phyloP scores from a whole-genome alignment of 768 basidiomycete genomes.

The Cystobasidium tubakii region DNA sequence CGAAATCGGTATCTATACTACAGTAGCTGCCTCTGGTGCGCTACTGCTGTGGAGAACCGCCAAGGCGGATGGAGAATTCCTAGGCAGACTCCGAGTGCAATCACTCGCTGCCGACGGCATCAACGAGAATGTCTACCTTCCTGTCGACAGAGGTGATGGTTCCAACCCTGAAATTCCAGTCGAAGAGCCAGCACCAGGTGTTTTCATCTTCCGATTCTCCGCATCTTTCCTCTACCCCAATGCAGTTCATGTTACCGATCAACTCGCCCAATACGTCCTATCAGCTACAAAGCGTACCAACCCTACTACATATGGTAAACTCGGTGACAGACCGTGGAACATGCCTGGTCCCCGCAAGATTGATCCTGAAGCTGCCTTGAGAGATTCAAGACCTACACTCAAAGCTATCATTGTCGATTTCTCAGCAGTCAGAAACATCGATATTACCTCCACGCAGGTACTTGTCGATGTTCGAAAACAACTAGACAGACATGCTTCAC shows the following conservation, averaged over 20 bases:
- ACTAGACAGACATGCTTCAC: slow-evolving; percentile 78
- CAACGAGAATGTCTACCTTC: slow-evolving; percentile 69
- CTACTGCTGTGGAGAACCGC: slow-evolving; percentile 81
- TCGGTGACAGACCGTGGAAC: slow-evolving; percentile 85
- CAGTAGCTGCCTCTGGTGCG: slow-evolving; percentile 66
- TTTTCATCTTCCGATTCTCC: slow-evolving; percentile 85
- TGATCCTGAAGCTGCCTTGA: slow-evolving; percentile 45
- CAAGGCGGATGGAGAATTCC: slow-evolving; percentile 79
- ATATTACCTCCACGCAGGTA: slow-evolving; percentile 84
- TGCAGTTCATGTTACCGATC: slow-evolving; percentile 60
- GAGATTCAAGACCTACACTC: slow-evolving; percentile 61
- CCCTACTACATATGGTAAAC: slow-evolving; percentile 61
- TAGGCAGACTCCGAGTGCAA: slow-evolving; percentile 70
- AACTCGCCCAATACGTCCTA: slow-evolving; percentile 75
- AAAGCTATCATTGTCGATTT: slow-evolving; percentile 89
- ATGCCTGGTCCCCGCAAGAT: slow-evolving; percentile 52
- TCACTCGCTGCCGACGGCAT: slow-evolving; percentile 49
- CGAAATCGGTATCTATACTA: slow-evolving; percentile 77
- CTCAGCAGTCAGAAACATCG: slow-evolving; percentile 73
- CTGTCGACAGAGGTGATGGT: slow-evolving; percentile 57
- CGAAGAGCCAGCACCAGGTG: slow-evolving; percentile 70
- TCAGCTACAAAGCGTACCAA: slow-evolving; percentile 66
- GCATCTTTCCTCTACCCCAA: slow-evolving; percentile 86
- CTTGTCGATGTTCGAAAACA: slow-evolving; percentile 80
- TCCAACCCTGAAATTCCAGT: slow-evolving; percentile 67